A percentile compares a stretch with the other conserved stretches of the same genome.
These are phyloP conservation scores for Diaporthe citriasiana DNA, from an alignment of 2,329 filamentous ascomycete genomes.

Conservation along the genomic window DNA sequence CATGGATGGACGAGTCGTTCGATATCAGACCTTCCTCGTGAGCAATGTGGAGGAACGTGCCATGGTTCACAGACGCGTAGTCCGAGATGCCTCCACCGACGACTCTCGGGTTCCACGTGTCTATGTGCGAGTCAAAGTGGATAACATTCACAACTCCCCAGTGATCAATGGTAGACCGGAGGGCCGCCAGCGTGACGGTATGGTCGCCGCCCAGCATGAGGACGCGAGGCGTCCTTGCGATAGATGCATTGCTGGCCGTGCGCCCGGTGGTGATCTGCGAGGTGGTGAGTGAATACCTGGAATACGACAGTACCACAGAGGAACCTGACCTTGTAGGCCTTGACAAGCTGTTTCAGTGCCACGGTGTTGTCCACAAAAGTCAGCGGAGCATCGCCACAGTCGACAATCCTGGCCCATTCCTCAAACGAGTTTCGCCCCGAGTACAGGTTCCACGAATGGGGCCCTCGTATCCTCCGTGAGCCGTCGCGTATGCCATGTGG, in stretches of 20 bases:
- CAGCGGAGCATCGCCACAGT: slow-evolving; percentile 85
- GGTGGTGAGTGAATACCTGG: slow-evolving; percentile 24
- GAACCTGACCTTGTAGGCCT: slow-evolving; percentile 67
- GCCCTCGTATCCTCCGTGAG: slow-evolving; percentile 48
- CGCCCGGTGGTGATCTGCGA: slow-evolving; percentile 46
- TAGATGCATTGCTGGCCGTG: slow-evolving; percentile 57
- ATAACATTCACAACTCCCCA: slow-evolving; percentile 73
- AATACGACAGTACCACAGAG: slow-evolving; percentile 29
- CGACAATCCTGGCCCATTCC: slow-evolving; percentile 65
- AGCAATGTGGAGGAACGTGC: slow-evolving; percentile 73
- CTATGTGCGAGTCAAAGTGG: slow-evolving; percentile 77
- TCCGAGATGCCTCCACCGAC: slow-evolving; percentile 69
- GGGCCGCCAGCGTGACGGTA: slow-evolving; percentile 72
- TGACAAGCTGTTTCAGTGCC: slow-evolving; percentile 80
- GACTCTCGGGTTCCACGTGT: slow-evolving; percentile 79
- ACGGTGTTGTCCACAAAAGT: slow-evolving; percentile 83
- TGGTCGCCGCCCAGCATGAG: slow-evolving; percentile 77
- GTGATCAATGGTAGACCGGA: slow-evolving; percentile 70
- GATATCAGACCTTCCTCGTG: slow-evolving; percentile 71
- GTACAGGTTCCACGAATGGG: slow-evolving; percentile 32
- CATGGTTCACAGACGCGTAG: slow-evolving; percentile 72
- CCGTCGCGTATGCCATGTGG: slow-evolving; percentile 52
- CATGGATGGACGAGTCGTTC: slow-evolving; percentile 69
- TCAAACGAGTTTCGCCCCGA: slow-evolving; percentile 39
- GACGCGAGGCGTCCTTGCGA: slow-evolving; percentile 63